Evolutionary conservation across 2,329 filamentous ascomycete genomes (phyloP).

Genomic region (Chrysosporium queenslandicum): DNA sequence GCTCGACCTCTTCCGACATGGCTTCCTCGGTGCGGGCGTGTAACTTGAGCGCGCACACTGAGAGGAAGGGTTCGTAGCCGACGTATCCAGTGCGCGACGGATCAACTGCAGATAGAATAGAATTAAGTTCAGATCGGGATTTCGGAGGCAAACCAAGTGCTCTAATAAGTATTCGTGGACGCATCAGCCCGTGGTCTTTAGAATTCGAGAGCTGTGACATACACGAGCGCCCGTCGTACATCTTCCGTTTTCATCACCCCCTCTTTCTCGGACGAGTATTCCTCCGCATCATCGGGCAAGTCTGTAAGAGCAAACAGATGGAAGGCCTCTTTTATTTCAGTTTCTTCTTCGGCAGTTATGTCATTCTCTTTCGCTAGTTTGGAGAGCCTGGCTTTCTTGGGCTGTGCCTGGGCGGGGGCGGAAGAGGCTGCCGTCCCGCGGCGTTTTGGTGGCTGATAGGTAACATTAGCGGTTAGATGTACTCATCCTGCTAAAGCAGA

Average conservation of each 20-base stretch:
- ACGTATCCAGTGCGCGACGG: constrained; percentile 70
- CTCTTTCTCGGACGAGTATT: constrained; percentile 60
- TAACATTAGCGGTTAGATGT: neutral
- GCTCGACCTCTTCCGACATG: constrained; percentile 60
- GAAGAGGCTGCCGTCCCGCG: constrained; percentile 25
- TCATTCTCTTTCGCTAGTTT: constrained; percentile 90
- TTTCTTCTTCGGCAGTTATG: constrained; percentile 71
- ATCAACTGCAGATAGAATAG: constrained; percentile 73
- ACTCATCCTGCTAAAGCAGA: neutral
- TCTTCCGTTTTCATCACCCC: constrained; percentile 59
- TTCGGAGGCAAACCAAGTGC: constrained; percentile 69
- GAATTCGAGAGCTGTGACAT: constrained; percentile 26
- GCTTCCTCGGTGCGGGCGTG: constrained; percentile 48
- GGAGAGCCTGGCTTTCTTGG: constrained; percentile 51
- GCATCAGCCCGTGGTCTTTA: neutral
- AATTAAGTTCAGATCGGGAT: constrained; percentile 55
- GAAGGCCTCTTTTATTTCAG: constrained; percentile 85
- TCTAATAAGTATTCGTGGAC: constrained; percentile 26
- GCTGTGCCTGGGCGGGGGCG: constrained; percentile 23
- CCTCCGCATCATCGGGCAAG: constrained; percentile 34
- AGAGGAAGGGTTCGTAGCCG: constrained; percentile 70
- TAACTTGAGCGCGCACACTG: constrained; percentile 78
- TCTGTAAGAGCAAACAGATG: constrained; percentile 54
- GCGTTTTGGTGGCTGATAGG: constrained; percentile 30
- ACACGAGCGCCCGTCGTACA: constrained; percentile 64